phyloP scores from a whole-genome alignment of 1,139 yeast genomes.

The Saccharomyces pastorianus region DNA sequence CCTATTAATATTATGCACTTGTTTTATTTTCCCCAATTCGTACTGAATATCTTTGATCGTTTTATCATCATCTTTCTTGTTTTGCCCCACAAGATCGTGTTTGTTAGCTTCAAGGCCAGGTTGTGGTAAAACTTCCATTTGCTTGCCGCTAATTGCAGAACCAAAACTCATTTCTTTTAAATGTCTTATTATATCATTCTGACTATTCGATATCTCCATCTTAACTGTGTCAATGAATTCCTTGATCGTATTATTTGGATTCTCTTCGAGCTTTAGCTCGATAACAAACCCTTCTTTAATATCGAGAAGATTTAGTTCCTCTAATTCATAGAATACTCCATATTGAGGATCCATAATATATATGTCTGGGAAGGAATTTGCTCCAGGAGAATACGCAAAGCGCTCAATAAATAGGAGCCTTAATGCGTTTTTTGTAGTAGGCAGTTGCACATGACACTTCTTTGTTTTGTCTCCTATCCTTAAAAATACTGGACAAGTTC shows the following conservation, averaged over 20 bases:
- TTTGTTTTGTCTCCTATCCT: slow-evolving; percentile 55
- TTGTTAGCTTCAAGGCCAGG: not conserved
- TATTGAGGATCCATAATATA: slow-evolving; percentile 58
- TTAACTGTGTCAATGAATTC: slow-evolving; percentile 2
- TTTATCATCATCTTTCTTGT: slow-evolving; percentile 11
- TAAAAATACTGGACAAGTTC: slow-evolving; percentile 37
- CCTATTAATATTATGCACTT: slow-evolving; percentile 45
- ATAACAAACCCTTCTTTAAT: slow-evolving; percentile 54
- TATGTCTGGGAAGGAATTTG: slow-evolving; percentile 68
- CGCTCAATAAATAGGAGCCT: slow-evolving; percentile 75
- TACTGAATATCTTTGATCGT: slow-evolving; percentile 37
- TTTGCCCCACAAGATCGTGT: not conserved
- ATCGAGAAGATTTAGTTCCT: slow-evolving; percentile 55
- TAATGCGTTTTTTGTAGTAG: slow-evolving; percentile 54
- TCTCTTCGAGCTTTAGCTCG: slow-evolving; percentile 15
- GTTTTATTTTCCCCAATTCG: slow-evolving; percentile 59
- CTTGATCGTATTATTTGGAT: not conserved
- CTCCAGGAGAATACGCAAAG: slow-evolving; percentile 75
- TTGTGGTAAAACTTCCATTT: not conserved
- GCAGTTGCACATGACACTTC: slow-evolving; percentile 45
- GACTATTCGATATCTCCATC: slow-evolving; percentile 3
- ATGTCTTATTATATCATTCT: slow-evolving; percentile 1
- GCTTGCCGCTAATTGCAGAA: not conserved
- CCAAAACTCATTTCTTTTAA: not conserved
- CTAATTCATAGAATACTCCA: slow-evolving; percentile 69